Evolutionary conservation across 495 filamentous ascomycete genomes (phyloP), one percentile per base, ranked within the genome.

Genomic region (Lasiosphaeriaceae sp.): DNA sequence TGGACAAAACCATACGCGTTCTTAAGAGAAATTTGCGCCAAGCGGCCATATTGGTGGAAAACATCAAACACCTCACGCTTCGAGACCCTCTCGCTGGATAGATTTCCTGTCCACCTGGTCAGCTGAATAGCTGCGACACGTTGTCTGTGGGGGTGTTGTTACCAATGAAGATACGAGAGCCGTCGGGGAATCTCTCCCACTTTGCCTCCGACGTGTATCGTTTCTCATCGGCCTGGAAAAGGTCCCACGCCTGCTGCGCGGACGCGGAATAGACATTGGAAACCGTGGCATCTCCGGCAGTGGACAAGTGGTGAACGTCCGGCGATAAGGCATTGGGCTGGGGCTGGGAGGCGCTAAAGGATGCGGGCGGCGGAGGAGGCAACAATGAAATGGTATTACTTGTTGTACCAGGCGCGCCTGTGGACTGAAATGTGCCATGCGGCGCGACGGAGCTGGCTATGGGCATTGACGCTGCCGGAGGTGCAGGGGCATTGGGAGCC

Each of bases 1-100:
- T 98, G 94, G 41, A 97, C 91, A 65, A 98, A 98, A 3, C 94
- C 94, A 73, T 96, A 98, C 2, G 92, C 92, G 69, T 92, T 90
- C 66, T 97, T 97, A 65, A 98, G 90, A 2, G 92, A 96, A 39
- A 98, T 90, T 68, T 98, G 94, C 2, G 93, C 93, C 35, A 98
- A 75, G 54, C 86, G 87, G 34, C 94, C 94, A 70, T 92, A 92
- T 44, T 82, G 80, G 66, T 88, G 85, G 64, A 98, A 98, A 16
- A 90, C 79, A 57, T 93, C 87, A 65, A 96, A 97, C 37, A 97
- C 81, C 68, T 97, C 93, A 56, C 89, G 83, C 70, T 98, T 97
- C 0, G 92, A 92, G 11, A 96, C 91, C 67, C 90, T 83, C 65
- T 98, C 94, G 22, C 88, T 92, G 23, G 90, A 91, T 21, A 98